Percentiles rank a stretch among this genome's conserved stretches.
phyloP scores from a whole-genome alignment of 768 basidiomycete species.

The Pisolithus sp. region DNA sequence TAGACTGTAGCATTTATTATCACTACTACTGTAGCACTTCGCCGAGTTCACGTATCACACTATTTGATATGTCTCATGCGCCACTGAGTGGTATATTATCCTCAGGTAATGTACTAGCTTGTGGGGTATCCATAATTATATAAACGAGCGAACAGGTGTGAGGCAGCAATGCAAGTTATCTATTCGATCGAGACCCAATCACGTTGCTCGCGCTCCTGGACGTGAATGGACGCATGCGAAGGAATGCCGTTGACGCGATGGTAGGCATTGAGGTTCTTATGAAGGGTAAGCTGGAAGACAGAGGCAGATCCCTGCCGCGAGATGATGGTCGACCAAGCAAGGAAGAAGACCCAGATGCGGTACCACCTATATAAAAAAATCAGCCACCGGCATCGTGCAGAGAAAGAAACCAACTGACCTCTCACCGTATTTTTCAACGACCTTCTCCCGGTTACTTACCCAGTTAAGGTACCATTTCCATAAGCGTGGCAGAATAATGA shows the following conservation, averaged over 20 bases:
- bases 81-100: background rate
- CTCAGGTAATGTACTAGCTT: background rate
- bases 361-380: constrained; percentile 52
- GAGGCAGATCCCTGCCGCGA: constrained; percentile 85
- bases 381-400: too few relatives aligned
- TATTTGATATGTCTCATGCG: background rate
- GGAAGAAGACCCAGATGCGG: constrained; percentile 95
- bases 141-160: background rate
- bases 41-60: background rate
- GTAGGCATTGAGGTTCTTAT: constrained; percentile 97
- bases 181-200: constrained; percentile 24
- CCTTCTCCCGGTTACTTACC: constrained; percentile 87
- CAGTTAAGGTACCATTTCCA: constrained; percentile 97
- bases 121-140: background rate
- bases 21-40: background rate
- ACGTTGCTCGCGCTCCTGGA: constrained; percentile 32
- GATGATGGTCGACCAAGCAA: constrained; percentile 84
- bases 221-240: constrained; percentile 76
- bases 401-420: constrained; percentile 26
- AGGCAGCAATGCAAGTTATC: background rate
- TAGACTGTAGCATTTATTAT: constrained; percentile 15
- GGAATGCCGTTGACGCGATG: constrained; percentile 83
- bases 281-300: constrained; percentile 94
- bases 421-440: constrained; percentile 85
- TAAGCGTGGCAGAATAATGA: constrained; percentile 90